A percentile compares a stretch with the other conserved stretches of the same genome.
These are phyloP conservation scores for Diplodia intermedia DNA, from an alignment of 2,329 filamentous ascomycete species.

Conservation along the genomic window DNA sequence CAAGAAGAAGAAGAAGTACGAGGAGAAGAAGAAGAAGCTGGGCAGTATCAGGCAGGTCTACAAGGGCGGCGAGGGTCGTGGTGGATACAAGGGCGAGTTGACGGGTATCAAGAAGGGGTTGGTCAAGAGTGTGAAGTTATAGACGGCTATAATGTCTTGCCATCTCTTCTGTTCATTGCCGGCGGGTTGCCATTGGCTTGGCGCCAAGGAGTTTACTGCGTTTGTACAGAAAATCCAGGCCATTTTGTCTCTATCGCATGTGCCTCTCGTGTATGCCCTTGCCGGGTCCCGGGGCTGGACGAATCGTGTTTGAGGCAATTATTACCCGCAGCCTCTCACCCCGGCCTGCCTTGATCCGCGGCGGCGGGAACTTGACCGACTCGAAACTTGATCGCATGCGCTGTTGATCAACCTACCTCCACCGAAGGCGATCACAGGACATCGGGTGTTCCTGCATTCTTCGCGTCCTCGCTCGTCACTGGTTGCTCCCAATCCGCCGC, in stretches of 20 bases:
- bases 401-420: conserved; percentile 28
- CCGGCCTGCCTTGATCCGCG: neutral
- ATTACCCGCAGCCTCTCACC: neutral
- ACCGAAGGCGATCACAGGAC: conserved; percentile 20
- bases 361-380: conserved; percentile 25
- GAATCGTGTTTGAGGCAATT: neutral
- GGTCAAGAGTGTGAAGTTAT: conserved; percentile 93
- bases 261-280: neutral
- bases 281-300: neutral
- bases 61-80: conserved; percentile 81
- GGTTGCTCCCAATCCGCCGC: conserved; percentile 4
- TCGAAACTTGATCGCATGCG: conserved; percentile 23
- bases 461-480: conserved; percentile 5
- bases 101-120: conserved; percentile 95
- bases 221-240: conserved; percentile 24
- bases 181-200: neutral
- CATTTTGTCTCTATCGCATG: neutral
- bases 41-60: conserved; percentile 84
- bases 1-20: conserved; percentile 97
- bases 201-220: conserved; percentile 21
- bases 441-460: conserved; percentile 26
- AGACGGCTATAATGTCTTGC: conserved; percentile 41
- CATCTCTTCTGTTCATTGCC: neutral
- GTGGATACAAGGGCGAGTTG: conserved; percentile 88
- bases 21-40: conserved; percentile 97